phyloP scores from a whole-genome alignment of 2,329 filamentous ascomycete genomes.

The Rhytidhysteron rufulum region DNA sequence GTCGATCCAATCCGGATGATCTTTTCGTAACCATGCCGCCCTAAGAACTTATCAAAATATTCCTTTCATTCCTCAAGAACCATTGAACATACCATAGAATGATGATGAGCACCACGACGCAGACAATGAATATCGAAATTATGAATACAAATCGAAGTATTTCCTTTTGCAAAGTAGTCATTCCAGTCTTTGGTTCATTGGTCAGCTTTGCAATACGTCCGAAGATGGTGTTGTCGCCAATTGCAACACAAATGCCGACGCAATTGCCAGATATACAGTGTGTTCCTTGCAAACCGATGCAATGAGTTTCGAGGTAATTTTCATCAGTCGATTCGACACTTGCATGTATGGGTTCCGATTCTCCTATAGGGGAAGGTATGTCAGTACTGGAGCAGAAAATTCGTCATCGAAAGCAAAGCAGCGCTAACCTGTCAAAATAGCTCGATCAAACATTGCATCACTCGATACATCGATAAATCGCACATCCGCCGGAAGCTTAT shows the following conservation, averaged over 20 bases:
- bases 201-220: conserved; percentile 71
- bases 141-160: conserved; percentile 69
- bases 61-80: background rate
- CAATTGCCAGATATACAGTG: conserved; percentile 69
- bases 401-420: background rate
- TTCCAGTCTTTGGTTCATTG: conserved; percentile 61
- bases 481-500: conserved; percentile 71
- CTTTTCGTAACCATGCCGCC: conserved; percentile 65
- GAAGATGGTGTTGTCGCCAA: conserved; percentile 70
- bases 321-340: conserved; percentile 60
- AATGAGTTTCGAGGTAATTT: conserved; percentile 73
- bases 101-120: conserved; percentile 62
- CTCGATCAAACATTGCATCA: conserved; percentile 69
- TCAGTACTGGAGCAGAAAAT: background rate
- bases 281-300: conserved; percentile 75
- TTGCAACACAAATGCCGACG: conserved; percentile 65
- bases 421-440: conserved; percentile 61
- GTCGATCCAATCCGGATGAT: conserved; percentile 67
- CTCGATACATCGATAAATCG: conserved; percentile 65
- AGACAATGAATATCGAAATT: conserved; percentile 64
- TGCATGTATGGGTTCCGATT: conserved; percentile 62
- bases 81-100: conserved; percentile 55
- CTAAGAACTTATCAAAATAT: conserved; percentile 32
- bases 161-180: conserved; percentile 69
- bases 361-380: conserved; percentile 42